Evolutionary conservation across 1,139 yeast species (phyloP), one percentile per base, ranked within the genome.

Genomic region (Pichia terricola): DNA sequence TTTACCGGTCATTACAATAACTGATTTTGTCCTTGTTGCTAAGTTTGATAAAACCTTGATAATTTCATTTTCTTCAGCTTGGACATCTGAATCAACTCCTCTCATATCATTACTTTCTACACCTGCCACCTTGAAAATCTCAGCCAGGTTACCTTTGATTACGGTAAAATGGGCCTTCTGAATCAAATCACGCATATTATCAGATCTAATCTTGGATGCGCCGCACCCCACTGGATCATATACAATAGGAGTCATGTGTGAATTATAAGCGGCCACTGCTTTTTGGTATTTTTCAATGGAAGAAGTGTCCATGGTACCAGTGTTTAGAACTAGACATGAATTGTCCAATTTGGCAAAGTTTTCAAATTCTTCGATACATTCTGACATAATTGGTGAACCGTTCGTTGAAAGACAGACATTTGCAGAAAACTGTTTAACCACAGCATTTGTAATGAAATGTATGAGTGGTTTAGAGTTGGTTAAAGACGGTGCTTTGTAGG

Each of bases 211-310:
- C 3, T 57, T 50, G 0, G 95, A 73, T 0, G 96, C 96, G 30
- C 95, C 95, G 37, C 82, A 87, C 0, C 91, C 97, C 11, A 89
- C 96, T 0, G 96, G 97, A 58, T 89, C 97, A 54, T 83, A 80
- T 0, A 88, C 75, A 35, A 87, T 72, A 5, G 85, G 89, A 44
- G 72, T 70, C 7, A 77, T 75, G 22, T 64, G 56, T 28, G 60
- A 60, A 57, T 82, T 83, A 59, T 88, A 87, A 1, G 72, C 73
- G 5, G 58, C 55, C 35, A 83, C 62, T 0, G 94, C 95, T 5
- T 60, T 58, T 30, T 66, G 54, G 53, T 75, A 76, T 45, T 72
- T 65, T 0, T 64, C 65, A 49, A 78, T 58, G 39, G 69, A 64
- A 1, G 59, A 65, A 0, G 67, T 61, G 1, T 71, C 64, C 0